Evolutionary conservation across 768 basidiomycete species (phyloP), one percentile per base, ranked within the genome.

Genomic region (Leccinum ochraceum): DNA sequence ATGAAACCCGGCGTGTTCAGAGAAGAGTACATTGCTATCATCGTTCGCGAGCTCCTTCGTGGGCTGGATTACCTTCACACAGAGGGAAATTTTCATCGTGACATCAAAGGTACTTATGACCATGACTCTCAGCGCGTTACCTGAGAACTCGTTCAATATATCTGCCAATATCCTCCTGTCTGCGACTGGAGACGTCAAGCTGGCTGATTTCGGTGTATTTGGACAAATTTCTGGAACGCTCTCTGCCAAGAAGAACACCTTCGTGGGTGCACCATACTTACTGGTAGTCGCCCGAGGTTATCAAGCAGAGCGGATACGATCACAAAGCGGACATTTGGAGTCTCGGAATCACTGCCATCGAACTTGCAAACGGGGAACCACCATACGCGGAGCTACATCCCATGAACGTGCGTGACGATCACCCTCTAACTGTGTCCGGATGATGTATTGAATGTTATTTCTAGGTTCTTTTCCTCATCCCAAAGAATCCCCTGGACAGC

Each of bases 11-110:
- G 97, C 13, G 90, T 94, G 3, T 98, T 99, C 75, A 83, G 93
- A 63, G 97, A 99, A 79, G 97, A 99, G 71, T 98, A 99, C 69
- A 98, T 99, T 65, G 97, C 96, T 7, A 98, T 98, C 72, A 91
- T 99, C 67, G 86, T 94, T 51, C 86, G 92, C 53, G 97, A 99
- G 75, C 82, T 99, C 11, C 81, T 98, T 42, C 86, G 85, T 48
- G 97, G 97, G 42, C 80, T 99, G 52, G 95, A 98, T 56, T 99
- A 99, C 74, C 84, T 99, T 54, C 97, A 99, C 69, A 85, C 84
- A 10, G 95, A 98, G 74, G 94, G 95, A 20, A 99, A 98, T 74
- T 84, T 99, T 56, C 97, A 99, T 72, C 86, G 97, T n/a, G 97
- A 99, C 76, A 98, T 99, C 72, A 99, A 99, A 83, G 95, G 95